These are phyloP conservation scores for Hordeum pubiflorum DNA, from an alignment of 202 grass and related monocot genomes.

Conservation along the genomic window DNA sequence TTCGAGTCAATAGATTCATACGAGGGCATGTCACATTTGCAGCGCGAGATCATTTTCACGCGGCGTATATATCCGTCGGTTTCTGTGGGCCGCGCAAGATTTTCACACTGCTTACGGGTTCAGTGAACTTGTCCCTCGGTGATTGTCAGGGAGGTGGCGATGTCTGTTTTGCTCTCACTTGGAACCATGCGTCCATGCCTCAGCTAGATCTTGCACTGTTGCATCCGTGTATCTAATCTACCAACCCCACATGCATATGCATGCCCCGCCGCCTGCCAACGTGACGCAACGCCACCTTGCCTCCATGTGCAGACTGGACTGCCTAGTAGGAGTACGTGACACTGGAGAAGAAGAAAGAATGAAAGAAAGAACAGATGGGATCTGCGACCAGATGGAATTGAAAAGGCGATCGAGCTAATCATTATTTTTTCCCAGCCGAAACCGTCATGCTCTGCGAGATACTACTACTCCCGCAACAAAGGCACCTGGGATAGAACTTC, in stretches of 20 bases:
- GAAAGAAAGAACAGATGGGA: neutral
- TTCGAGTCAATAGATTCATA: neutral
- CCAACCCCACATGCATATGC: conserved; percentile 31
- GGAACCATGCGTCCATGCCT: neutral
- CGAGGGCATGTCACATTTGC: neutral
- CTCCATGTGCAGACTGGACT: conserved; percentile 17
- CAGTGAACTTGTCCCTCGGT: neutral
- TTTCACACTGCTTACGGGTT: neutral
- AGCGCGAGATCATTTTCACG: too few relatives aligned
- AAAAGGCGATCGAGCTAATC: neutral
- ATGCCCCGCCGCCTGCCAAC: neutral
- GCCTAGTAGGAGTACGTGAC: neutral
- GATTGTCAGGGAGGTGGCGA: neutral
- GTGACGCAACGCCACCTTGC: too few relatives aligned
- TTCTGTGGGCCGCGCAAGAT: neutral
- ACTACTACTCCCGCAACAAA: neutral
- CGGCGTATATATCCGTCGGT: too few relatives aligned
- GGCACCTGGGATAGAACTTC: neutral
- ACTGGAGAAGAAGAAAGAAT: neutral
- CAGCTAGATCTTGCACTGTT: neutral
- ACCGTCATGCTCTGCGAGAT: neutral
- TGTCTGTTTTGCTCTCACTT: neutral
- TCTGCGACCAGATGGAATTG: neutral
- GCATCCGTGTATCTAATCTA: neutral
- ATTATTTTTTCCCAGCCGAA: neutral